phyloP scores from a whole-genome alignment of 192 early-diverging fungal species.

The Coemansia sp. region DNA sequence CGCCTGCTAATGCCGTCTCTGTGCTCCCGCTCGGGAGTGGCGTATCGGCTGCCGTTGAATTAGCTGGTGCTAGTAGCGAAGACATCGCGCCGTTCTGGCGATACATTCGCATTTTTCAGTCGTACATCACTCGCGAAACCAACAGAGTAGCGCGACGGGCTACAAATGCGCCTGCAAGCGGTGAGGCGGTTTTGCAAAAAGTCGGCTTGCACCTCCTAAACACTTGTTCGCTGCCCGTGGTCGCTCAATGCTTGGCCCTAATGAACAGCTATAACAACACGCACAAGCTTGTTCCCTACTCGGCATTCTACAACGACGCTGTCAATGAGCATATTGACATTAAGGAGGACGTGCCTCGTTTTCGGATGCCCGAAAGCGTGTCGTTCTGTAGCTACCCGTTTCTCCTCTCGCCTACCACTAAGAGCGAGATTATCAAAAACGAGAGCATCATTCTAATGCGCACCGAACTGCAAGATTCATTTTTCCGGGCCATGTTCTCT shows the following conservation, averaged over 20 bases:
- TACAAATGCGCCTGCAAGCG: not conserved
- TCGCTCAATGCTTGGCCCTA: slow-evolving; percentile 34
- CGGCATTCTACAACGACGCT: slow-evolving; percentile 69
- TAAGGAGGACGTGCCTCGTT: slow-evolving; percentile 75
- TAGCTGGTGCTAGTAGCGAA: not conserved
- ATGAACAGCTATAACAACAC: slow-evolving; percentile 65
- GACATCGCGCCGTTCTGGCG: slow-evolving; percentile 16
- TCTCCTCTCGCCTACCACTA: slow-evolving; percentile 67
- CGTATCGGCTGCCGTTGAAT: not conserved
- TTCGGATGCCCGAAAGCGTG: slow-evolving; percentile 64
- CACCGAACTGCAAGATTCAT: slow-evolving; percentile 68
- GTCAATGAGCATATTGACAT: slow-evolving; percentile 73
- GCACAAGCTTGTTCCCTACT: slow-evolving; percentile 57
- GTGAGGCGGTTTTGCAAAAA: slow-evolving; percentile 24
- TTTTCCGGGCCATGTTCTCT: slow-evolving; percentile 74
- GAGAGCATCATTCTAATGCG: slow-evolving; percentile 74
- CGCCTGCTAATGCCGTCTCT: not conserved
- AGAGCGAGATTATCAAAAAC: slow-evolving; percentile 71
- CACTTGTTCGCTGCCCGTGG: slow-evolving; percentile 21
- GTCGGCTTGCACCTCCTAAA: slow-evolving; percentile 33
- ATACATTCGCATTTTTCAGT: slow-evolving; percentile 33
- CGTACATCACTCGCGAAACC: slow-evolving; percentile 37
- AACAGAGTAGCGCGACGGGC: slow-evolving; percentile 19
- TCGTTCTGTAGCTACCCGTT: slow-evolving; percentile 79
- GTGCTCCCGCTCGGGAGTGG: not conserved